Evolutionary conservation across 768 basidiomycete species (phyloP), one percentile per base, ranked within the genome.

Genomic region (Naganishia vishniacii): DNA sequence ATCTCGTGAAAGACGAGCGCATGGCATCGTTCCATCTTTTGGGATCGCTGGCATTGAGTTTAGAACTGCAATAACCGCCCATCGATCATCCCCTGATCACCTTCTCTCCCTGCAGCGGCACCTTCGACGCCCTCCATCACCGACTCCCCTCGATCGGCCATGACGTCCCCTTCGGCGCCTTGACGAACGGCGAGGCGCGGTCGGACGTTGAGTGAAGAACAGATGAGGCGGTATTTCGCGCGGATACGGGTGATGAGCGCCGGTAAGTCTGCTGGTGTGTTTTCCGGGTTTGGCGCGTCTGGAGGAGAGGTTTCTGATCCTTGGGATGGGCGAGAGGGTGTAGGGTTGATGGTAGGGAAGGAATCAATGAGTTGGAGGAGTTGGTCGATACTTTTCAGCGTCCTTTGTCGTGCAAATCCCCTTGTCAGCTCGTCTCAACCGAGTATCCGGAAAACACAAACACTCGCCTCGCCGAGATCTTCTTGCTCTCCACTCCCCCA

Each of bases 161-260:
- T 56, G n/a, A 56, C 53, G 37, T 56, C 53, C 34, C 53, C 53
- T 9, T 41, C 37, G 13, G 20, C 53, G 8, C 32, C 32, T 20
- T 37, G 20, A 12, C 37, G 15, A 3, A 65, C 68, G 2, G 65
- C 65, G 20, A 78, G 42, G 31, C 80, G 51, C 3, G 85, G 84
- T 28, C 82, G 74, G 9, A 91, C 83, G 32, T 88, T 89, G 23
- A 97, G 80, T 0, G 84, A 83, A 0, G 91, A 85, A 70, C 93
- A 99, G 41, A 93, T 83, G 0, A 85, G 83, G 71, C 86, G 88
- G 78, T 98, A 95, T 67, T 88, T 83, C 1, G 91, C 89, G 44
- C 90, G 84, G 65, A 97, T 92, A 67, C 89, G 85, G 28, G 86
- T 83, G 67, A 94, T 84, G 28, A 92, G 83, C 61, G 84, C 84